Percentiles rank a stretch among this genome's conserved stretches.
phyloP scores from a whole-genome alignment of 2,329 filamentous ascomycete genomes.

The Amauroascus niger region DNA sequence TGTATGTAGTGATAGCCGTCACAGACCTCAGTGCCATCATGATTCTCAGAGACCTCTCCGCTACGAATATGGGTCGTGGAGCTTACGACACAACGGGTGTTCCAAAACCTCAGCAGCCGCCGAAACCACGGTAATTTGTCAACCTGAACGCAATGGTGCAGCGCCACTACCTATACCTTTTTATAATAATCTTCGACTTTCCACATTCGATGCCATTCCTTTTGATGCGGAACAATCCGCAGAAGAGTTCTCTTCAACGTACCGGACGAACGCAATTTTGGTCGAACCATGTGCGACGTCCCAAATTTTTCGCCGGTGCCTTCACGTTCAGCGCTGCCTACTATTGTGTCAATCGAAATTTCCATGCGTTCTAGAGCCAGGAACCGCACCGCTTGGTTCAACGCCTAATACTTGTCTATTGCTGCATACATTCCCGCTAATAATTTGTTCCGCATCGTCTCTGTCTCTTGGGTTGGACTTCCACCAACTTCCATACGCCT shows the following conservation, averaged over 20 bases:
- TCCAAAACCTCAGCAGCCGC: slow-evolving; percentile 42
- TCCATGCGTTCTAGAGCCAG: not conserved
- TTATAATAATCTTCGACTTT: not conserved
- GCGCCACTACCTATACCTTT: not conserved
- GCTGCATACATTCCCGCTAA: not conserved
- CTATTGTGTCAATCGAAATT: not conserved
- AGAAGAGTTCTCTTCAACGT: not conserved
- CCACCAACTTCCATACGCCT: not conserved
- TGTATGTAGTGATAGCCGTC: not conserved
- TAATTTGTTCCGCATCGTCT: not conserved
- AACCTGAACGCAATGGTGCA: slow-evolving; percentile 4
- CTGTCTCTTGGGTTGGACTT: not conserved
- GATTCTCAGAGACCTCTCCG: slow-evolving; percentile 22
- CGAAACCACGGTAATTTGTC: slow-evolving; percentile 25
- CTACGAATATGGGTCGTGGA: slow-evolving; percentile 43
- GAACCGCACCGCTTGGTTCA: slow-evolving; percentile 2
- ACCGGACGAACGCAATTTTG: slow-evolving; percentile 7
- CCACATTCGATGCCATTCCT: slow-evolving; percentile 5
- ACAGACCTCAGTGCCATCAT: not conserved
- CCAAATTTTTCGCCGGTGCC: slow-evolving; percentile 2
- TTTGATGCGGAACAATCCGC: slow-evolving; percentile 6
- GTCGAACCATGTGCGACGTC: slow-evolving; percentile 1
- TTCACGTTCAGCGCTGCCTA: not conserved
- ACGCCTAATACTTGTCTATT: slow-evolving; percentile 6
- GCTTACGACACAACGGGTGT: slow-evolving; percentile 45